phyloP scores from a whole-genome alignment of 1,284 basidiomycete species.

The Abortiporus biennis region DNA sequence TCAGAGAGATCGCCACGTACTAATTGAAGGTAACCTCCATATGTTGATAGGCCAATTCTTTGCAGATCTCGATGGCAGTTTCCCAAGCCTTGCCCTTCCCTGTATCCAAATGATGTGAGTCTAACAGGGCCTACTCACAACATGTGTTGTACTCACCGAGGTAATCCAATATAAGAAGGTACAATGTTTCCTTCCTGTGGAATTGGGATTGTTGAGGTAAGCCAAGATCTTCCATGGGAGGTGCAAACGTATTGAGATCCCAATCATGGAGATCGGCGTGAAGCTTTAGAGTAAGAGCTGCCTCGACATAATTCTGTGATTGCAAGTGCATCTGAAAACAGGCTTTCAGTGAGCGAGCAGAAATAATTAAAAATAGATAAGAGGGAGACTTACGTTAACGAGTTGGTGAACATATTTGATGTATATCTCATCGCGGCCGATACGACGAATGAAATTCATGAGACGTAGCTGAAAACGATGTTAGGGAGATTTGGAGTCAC shows the following conservation, averaged over 20 bases:
- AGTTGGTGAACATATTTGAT: slow-evolving; percentile 94
- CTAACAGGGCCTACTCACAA: background rate
- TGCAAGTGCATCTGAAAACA: slow-evolving; percentile 71
- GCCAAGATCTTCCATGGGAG: slow-evolving; percentile 81
- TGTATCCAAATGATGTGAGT: slow-evolving; percentile 24
- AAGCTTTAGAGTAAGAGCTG: slow-evolving; percentile 86
- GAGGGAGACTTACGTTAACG: slow-evolving; percentile 55
- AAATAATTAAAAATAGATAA: too few relatives aligned
- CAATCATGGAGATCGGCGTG: slow-evolving; percentile 94
- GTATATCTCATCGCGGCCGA: slow-evolving; percentile 85
- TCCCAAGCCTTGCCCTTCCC: slow-evolving; percentile 97
- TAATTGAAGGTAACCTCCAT: slow-evolving; percentile 87
- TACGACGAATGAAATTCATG: slow-evolving; percentile 87
- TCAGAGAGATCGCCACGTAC: slow-evolving; percentile 36
- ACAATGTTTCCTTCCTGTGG: slow-evolving; percentile 88
- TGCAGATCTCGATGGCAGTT: slow-evolving; percentile 88
- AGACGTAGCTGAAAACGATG: slow-evolving; percentile 59
- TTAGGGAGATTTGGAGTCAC: slow-evolving; percentile 2
- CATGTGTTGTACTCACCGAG: slow-evolving; percentile 46
- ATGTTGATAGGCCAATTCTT: slow-evolving; percentile 83
- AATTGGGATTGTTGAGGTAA: slow-evolving; percentile 93
- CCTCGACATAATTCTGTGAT: slow-evolving; percentile 87
- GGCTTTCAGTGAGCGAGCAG: slow-evolving; percentile 1
- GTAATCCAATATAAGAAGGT: slow-evolving; percentile 82
- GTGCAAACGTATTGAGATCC: slow-evolving; percentile 74